A percentile compares a stretch with the other conserved stretches of the same genome.
These are phyloP conservation scores for Blepharisma undulans DNA, from an alignment of 169 alveolate species.

Conservation along the genomic window DNA sequence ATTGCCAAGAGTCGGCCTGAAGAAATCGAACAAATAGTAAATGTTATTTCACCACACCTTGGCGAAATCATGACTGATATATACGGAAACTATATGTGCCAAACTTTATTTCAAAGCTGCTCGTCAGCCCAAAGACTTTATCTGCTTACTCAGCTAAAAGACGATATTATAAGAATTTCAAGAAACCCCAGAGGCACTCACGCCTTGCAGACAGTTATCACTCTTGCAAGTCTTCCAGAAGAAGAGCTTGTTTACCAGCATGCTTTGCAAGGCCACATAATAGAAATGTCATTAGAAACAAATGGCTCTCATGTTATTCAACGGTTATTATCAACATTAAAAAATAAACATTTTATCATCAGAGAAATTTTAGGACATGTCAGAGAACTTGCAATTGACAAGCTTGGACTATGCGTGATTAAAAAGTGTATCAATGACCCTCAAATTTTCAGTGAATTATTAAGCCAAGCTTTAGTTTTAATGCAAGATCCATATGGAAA, in stretches of 20 bases:
- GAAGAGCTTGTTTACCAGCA: slow-evolving; percentile 59
- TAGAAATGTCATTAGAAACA: slow-evolving; percentile 50
- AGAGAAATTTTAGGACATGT: slow-evolving; percentile 24
- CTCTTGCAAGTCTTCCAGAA: slow-evolving; percentile 49
- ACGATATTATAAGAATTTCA: slow-evolving; percentile 60
- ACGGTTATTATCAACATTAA: slow-evolving; percentile 5
- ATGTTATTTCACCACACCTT: slow-evolving; percentile 6
- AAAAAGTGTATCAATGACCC: slow-evolving; percentile 55
- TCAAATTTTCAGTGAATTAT: slow-evolving; percentile 29
- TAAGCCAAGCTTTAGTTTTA: slow-evolving; percentile 60
- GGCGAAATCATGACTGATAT: slow-evolving; percentile 72
- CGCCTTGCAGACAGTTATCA: slow-evolving; percentile 68
- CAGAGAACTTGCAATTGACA: slow-evolving; percentile 21
- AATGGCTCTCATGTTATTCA: slow-evolving; percentile 75
- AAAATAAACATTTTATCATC: slow-evolving; percentile 1
- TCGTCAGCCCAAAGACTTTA: slow-evolving; percentile 56
- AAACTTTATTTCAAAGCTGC: slow-evolving; percentile 57
- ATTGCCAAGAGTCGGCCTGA: slow-evolving; percentile 22
- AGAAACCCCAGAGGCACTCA: slow-evolving; percentile 82
- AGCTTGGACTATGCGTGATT: slow-evolving; percentile 74
- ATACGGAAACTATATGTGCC: slow-evolving; percentile 85
- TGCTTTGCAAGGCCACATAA: slow-evolving; percentile 47
- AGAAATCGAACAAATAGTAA: slow-evolving; percentile 16
- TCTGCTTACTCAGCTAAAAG: slow-evolving; percentile 58
- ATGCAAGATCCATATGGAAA: slow-evolving; percentile 84